These are phyloP conservation scores for Alloteropsis semialata DNA, from an alignment of 176 grass and related monocot genomes.

Conservation along the genomic window DNA sequence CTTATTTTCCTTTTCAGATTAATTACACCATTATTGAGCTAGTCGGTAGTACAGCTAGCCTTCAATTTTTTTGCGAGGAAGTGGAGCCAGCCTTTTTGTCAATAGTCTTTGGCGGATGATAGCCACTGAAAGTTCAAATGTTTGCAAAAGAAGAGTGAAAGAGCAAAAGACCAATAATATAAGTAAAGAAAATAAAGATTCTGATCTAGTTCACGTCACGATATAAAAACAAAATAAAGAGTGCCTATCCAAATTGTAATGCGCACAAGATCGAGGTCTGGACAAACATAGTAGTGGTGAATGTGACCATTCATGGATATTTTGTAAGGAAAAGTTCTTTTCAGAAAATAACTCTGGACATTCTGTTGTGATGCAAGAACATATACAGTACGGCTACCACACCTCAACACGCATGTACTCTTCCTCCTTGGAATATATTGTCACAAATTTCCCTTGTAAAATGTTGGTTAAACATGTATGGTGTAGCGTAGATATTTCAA, in stretches of 20 bases:
- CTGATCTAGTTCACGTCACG: neutral
- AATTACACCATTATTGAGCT: neutral
- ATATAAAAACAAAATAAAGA: neutral
- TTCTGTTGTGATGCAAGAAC: neutral
- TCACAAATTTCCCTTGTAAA: neutral
- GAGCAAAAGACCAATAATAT: neutral
- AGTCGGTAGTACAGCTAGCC: neutral
- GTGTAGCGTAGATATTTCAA: no score
- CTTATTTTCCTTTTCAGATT: neutral
- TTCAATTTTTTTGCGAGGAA: neutral
- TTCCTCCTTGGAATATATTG: neutral
- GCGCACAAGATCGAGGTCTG: neutral
- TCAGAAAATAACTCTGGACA: neutral
- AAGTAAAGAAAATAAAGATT: neutral
- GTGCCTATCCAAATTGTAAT: neutral
- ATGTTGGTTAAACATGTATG: neutral
- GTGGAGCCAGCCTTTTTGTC: neutral
- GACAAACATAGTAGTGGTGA: neutral
- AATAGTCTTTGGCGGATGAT: neutral
- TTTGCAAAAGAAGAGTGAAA: conserved; percentile 3
- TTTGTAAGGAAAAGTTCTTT: neutral
- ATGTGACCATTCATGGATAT: neutral
- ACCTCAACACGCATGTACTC: neutral
- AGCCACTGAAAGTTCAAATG: neutral
- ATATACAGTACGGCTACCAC: neutral